A percentile compares a stretch with the other conserved stretches of the same genome.
phyloP scores from a whole-genome alignment of 2,329 filamentous ascomycete species.

The Colletotrichum tanaceti region DNA sequence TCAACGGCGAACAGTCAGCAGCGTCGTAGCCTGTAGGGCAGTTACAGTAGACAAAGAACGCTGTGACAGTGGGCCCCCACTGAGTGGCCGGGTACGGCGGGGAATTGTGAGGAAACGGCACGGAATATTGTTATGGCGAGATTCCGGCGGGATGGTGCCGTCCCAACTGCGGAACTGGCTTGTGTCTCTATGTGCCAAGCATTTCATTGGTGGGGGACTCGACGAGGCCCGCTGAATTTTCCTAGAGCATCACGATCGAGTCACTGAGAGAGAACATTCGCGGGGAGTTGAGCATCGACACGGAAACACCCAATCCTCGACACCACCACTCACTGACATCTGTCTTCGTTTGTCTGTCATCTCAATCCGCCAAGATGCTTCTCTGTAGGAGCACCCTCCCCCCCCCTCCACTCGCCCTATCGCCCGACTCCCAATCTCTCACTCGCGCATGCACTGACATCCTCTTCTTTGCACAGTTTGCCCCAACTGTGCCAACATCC shows the following conservation, averaged over 20 bases:
- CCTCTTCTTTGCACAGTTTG: conserved; percentile 68
- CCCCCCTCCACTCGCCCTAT: not conserved
- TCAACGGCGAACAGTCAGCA: not conserved
- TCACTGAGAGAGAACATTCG: not conserved
- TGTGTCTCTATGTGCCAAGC: not conserved
- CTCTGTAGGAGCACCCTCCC: conserved; percentile 73
- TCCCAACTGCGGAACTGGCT: not conserved
- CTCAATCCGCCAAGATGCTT: conserved; percentile 63
- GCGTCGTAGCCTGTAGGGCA: too few relatives aligned
- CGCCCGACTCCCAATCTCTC: conserved; percentile 6
- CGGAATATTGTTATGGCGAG: conserved; percentile 19
- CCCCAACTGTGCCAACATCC: conserved; percentile 84
- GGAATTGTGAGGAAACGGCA: conserved; percentile 19
- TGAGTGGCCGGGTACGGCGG: conserved; percentile 12
- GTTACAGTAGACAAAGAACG: conserved; percentile 1
- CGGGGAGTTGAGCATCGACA: not conserved
- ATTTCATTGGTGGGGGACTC: not conserved
- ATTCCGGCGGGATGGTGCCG: conserved; percentile 9
- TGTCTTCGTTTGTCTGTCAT: too few relatives aligned
- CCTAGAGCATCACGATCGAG: conserved; percentile 17
- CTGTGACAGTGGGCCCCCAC: not conserved
- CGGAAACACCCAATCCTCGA: too few relatives aligned
- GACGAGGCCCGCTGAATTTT: conserved; percentile 37
- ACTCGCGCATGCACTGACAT: conserved; percentile 30
- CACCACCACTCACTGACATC: not conserved